Conservation (phyloP, 1,284 basidiomycete species). For the Ganoderma sinense region DNA sequence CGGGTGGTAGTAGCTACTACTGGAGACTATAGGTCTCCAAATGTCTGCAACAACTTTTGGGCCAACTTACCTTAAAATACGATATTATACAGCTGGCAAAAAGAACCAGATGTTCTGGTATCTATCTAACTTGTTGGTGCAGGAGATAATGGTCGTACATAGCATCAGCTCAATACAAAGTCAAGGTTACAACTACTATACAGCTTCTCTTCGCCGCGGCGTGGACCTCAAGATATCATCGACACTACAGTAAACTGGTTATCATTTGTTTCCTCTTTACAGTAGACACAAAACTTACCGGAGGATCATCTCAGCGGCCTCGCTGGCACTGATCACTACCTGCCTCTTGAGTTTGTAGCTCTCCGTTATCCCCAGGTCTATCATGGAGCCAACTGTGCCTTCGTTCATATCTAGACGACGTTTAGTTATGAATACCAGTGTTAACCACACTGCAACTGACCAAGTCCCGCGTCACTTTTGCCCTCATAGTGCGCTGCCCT, state of each 20-base stretch:
- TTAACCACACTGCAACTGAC: conserved; percentile 50
- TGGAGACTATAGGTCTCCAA: too few relatives aligned
- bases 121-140: neutral
- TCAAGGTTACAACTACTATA: conserved; percentile 23
- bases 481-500: conserved; percentile 96
- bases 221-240: conserved; percentile 38
- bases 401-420: conserved; percentile 80
- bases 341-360: conserved; percentile 98
- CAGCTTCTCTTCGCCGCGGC: conserved; percentile 37
- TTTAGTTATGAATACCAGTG: neutral
- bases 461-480: conserved; percentile 83
- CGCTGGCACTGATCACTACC: conserved; percentile 93
- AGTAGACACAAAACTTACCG: conserved; percentile 61
- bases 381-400: conserved; percentile 91
- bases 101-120: neutral
- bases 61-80: too few relatives aligned
- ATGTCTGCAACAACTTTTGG: too few relatives aligned
- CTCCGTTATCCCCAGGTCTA: conserved; percentile 89
- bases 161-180: neutral
- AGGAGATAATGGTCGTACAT: neutral
- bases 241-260: conserved; percentile 23
- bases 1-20: too few relatives aligned
- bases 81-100: too few relatives aligned
- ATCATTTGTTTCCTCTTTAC: neutral
- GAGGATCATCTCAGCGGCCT: conserved; percentile 99